Evolutionary conservation across 805 yeast genomes (phyloP).

Genomic region (Zygotorulaspora chibaensis): DNA sequence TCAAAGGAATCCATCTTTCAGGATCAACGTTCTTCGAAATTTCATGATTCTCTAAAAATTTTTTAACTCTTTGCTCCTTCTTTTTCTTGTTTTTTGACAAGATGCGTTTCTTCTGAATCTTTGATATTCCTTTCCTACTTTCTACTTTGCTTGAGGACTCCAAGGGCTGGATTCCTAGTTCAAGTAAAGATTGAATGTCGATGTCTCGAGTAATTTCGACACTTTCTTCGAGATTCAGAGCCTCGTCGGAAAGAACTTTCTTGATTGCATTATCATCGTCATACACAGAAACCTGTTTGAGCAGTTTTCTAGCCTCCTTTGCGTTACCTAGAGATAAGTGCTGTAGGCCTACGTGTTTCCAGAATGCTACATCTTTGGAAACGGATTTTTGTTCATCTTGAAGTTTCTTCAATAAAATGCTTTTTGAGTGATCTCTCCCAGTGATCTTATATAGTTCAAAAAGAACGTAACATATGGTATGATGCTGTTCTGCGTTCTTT

Average conservation of each 20-base stretch:
- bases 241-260: constrained; percentile 10
- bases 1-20: constrained; percentile 90
- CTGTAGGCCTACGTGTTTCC: constrained; percentile 32
- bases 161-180: constrained; percentile 20
- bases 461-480: constrained; percentile 20
- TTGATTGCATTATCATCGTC: constrained; percentile 14
- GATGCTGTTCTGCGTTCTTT: constrained; percentile 3
- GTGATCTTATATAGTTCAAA: constrained; percentile 25
- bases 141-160: constrained; percentile 10
- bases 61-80: constrained; percentile 21
- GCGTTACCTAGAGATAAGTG: constrained; percentile 20
- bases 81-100: constrained; percentile 19
- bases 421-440: constrained; percentile 22
- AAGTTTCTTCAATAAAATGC: constrained; percentile 18
- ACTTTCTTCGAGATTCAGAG: constrained; percentile 16
- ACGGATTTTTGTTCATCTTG: not conserved
- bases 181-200: constrained; percentile 23
- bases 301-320: constrained; percentile 16
- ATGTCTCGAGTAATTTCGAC: constrained; percentile 18
- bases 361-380: constrained; percentile 18
- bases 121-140: constrained; percentile 15
- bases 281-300: constrained; percentile 11
- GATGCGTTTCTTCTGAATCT: constrained; percentile 32
- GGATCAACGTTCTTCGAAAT: constrained; percentile 46
- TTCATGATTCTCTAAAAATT: constrained; percentile 18